Base-by-base conservation (phyloP, 306 rosid genomes). In the Begonia peltatifolia region DNA sequence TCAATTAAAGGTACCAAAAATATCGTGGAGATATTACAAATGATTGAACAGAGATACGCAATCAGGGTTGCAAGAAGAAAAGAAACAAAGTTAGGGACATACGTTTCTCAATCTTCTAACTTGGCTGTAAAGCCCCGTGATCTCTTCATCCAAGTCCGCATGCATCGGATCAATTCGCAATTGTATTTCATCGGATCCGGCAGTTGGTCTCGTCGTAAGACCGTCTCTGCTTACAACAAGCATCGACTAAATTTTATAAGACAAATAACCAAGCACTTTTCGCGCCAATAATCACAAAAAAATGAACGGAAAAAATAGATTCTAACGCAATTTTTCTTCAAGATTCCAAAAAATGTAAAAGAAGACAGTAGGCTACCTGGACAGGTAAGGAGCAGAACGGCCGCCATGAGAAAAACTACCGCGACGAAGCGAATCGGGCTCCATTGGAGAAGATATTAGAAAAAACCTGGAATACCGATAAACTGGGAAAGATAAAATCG, bases 81-180 rank as follows among this genome's bases (percentile, higher is more conserved):
- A 52, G 14, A 2, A 0, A 9, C 14, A 23, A 23, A 22, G 41
- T 43, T n/a, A 6, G 8, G 51, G 56, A 55, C 82, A 11, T 69
- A 87, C 96, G 56, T 82, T 69, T 80, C 77, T 84, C 73, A 89
- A 60, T 56, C 65, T 80, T 69, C 64, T 68, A 57, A 89, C 97
- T 79, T 89, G 95, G 73, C 83, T 72, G 52, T 74, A 89, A 61
- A 89, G 95, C 46, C 95, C 93, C 9, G 66, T 71, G 74, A 89
- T 89, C 77, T 82, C 87, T 14, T 82, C 79, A 23, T 84, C 97
- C 53, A 84, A 54, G 50, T 89, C 84, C 14, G 64, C 76, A 10
- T 76, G 73, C 67, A 77, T 71, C 15, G 95, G 94, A 76, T 88
- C 97, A 51, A 88, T 88, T 53, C 72, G 74, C 68, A 88, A 71